phyloP scores from a whole-genome alignment of 2,329 filamentous ascomycete species.

The Claviceps fusiformis region DNA sequence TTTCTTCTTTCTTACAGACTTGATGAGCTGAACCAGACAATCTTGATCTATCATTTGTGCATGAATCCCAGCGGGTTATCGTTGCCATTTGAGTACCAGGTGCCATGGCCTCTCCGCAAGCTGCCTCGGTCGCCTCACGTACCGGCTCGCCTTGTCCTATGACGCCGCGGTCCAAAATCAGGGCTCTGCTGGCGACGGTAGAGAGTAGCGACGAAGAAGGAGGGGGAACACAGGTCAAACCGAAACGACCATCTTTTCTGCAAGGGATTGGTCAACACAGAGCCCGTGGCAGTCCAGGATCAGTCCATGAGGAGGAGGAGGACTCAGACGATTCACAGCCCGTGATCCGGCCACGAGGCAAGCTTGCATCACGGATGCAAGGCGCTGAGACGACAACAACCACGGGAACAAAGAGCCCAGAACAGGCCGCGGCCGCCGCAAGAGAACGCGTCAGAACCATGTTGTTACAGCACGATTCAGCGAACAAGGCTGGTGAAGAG shows the following conservation, averaged over 20 bases:
- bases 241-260: conserved; percentile 4
- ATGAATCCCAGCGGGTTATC: neutral
- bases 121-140: conserved; percentile 30
- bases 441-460: conserved; percentile 28
- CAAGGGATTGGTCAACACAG: neutral
- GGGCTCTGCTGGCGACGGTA: conserved; percentile 36
- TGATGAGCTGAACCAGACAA: neutral
- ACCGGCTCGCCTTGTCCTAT: conserved; percentile 30
- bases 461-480: conserved; percentile 22
- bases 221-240: conserved; percentile 5
- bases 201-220: conserved; percentile 37
- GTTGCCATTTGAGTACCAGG: neutral
- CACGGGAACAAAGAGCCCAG: conserved; percentile 5
- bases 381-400: conserved; percentile 12
- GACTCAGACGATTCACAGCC: conserved; percentile 26
- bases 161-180: conserved; percentile 41
- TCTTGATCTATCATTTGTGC: neutral
- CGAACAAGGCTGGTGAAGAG: conserved; percentile 13
- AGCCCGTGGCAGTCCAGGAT: neutral
- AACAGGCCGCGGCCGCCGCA: conserved; percentile 16
- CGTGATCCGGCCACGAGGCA: conserved; percentile 41
- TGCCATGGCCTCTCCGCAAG: conserved; percentile 35
- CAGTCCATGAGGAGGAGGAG: conserved; percentile 20
- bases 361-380: conserved; percentile 52
- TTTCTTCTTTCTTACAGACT: neutral